A percentile compares a stretch with the other conserved stretches of the same genome.
phyloP scores from a whole-genome alignment of 2,329 filamentous ascomycete genomes.

The Aspergillus ochraceus region DNA sequence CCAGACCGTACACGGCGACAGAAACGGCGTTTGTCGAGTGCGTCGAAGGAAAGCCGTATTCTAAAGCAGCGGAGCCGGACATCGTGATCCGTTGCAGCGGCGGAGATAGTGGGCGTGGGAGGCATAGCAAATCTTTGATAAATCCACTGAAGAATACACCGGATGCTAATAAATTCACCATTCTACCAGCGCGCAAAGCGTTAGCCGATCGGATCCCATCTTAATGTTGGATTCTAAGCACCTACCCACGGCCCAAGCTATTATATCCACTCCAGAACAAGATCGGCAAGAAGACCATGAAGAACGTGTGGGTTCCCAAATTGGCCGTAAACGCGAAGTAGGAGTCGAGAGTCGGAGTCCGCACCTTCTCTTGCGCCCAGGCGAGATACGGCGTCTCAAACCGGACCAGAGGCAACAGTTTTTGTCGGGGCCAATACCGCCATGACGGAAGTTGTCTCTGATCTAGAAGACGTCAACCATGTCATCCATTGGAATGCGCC shows the following conservation, averaged over 20 bases:
- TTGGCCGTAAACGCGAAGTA: constrained; percentile 98
- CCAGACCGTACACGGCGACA: constrained; percentile 80
- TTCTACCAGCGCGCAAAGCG: constrained; percentile 28
- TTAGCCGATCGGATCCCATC: constrained; percentile 14
- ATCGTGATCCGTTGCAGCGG: constrained; percentile 93
- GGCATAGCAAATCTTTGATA: constrained; percentile 88
- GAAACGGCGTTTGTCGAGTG: constrained; percentile 97
- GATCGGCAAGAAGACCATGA: constrained; percentile 92
- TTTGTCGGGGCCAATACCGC: constrained; percentile 82
- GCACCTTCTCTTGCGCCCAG: constrained; percentile 74
- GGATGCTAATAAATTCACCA: constrained; percentile 71
- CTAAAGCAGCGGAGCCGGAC: constrained; percentile 90
- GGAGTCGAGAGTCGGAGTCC: constrained; percentile 82
- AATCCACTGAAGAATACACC: constrained; percentile 90
- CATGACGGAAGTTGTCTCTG: constrained; percentile 79
- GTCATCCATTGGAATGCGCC: constrained; percentile 15
- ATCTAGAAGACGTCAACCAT: constrained; percentile 54
- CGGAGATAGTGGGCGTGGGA: constrained; percentile 87
- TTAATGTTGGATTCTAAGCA: constrained; percentile 19
- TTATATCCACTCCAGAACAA: constrained; percentile 95
- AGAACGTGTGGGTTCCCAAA: constrained; percentile 96
- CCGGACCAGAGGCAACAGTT: constrained; percentile 79
- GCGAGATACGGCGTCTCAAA: constrained; percentile 96
- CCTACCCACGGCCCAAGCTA: constrained; percentile 81
- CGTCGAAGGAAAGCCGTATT: constrained; percentile 96